phyloP scores from a whole-genome alignment of 495 filamentous ascomycete species.

The Zalerion maritima region DNA sequence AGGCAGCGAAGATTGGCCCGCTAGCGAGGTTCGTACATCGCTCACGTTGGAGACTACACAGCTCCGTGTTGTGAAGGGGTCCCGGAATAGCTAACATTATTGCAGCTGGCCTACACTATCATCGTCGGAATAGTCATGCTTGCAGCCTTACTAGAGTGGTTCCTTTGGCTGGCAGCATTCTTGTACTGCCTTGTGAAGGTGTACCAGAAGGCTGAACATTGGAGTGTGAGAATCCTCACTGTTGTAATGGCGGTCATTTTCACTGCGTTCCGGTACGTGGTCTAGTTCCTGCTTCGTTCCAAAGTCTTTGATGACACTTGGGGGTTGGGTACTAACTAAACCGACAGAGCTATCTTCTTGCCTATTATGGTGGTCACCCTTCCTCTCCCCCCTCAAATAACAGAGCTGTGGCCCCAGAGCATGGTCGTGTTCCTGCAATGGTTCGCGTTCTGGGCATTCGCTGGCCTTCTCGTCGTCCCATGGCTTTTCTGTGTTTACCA shows the following conservation, averaged over 20 bases:
- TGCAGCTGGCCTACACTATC: slow-evolving; percentile 63
- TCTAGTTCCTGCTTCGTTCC: slow-evolving; percentile 1
- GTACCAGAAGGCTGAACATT: slow-evolving; percentile 78
- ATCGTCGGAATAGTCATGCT: slow-evolving; percentile 74
- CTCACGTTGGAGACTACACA: too few relatives aligned
- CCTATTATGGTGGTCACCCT: slow-evolving; percentile 93
- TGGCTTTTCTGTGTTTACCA: slow-evolving; percentile 92
- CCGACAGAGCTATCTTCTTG: slow-evolving; percentile 61
- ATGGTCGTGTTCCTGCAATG: slow-evolving; percentile 69
- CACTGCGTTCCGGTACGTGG: slow-evolving; percentile 53
- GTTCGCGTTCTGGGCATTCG: slow-evolving; percentile 96
- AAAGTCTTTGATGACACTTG: too few relatives aligned
- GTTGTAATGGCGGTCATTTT: slow-evolving; percentile 63
- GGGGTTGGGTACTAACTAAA: slow-evolving; percentile 3
- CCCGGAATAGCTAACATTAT: slow-evolving; percentile 14
- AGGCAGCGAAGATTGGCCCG: too few relatives aligned
- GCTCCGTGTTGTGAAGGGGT: too few relatives aligned
- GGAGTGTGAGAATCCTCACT: slow-evolving; percentile 63
- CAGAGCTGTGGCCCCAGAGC: slow-evolving; percentile 47
- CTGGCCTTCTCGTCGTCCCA: slow-evolving; percentile 66
- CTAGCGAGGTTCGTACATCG: too few relatives aligned
- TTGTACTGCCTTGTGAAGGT: slow-evolving; percentile 83
- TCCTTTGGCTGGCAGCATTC: slow-evolving; percentile 85
- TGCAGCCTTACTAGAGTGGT: slow-evolving; percentile 82
- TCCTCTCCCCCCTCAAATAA: slow-evolving; percentile 61